Percentiles rank a stretch among this genome's conserved stretches.
Conservation (phyloP, 2,329 filamentous ascomycete genomes). For the Alternaria arbusti region DNA sequence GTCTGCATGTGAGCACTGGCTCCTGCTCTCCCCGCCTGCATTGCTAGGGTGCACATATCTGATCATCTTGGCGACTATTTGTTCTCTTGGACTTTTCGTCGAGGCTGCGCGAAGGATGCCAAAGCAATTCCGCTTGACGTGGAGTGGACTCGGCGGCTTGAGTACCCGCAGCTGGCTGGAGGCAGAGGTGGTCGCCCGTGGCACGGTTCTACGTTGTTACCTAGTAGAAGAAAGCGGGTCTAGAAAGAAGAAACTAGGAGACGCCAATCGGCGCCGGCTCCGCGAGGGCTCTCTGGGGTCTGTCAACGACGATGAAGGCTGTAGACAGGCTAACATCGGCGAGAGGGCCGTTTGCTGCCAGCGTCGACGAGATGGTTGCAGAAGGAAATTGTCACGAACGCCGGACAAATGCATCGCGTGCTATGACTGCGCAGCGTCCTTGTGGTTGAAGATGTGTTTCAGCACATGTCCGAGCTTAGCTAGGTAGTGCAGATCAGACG, state of each 20-base stretch:
- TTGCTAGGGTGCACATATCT: background rate
- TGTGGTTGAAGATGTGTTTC: constrained; percentile 23
- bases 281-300: background rate
- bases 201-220: constrained; percentile 9
- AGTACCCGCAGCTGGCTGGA: background rate
- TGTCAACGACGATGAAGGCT: background rate
- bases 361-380: background rate
- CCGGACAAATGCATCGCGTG: background rate
- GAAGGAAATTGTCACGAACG: background rate
- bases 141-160: background rate
- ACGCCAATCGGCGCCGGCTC: constrained; percentile 7
- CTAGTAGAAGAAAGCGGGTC: constrained; percentile 14
- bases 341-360: background rate
- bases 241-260: constrained; percentile 4
- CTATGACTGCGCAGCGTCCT: background rate
- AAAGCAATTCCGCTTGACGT: constrained; percentile 1
- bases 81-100: background rate
- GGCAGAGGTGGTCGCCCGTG: background rate
- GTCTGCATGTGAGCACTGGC: background rate
- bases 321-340: constrained; percentile 7
- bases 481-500: constrained; percentile 33
- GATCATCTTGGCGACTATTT: background rate
- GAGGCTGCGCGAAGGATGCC: background rate
- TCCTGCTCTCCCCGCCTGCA: background rate
- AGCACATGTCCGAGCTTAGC: constrained; percentile 14